A percentile compares a stretch with the other conserved stretches of the same genome.
Evolutionary conservation across 202 grass and related monocot genomes (phyloP).

Genomic region (Zoysia matrella): DNA sequence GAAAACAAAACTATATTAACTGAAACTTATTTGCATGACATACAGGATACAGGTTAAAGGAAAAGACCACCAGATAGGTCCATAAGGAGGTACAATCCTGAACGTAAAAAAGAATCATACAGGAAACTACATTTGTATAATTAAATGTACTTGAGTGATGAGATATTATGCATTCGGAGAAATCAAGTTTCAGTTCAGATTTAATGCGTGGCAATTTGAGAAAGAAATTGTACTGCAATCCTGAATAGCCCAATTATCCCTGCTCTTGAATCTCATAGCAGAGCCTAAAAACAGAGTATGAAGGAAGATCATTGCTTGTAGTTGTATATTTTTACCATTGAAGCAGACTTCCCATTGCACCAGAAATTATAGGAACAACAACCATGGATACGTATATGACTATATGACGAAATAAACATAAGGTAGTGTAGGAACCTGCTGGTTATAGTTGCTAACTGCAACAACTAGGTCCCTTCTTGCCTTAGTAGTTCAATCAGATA

Average conservation of each 20-base stretch:
- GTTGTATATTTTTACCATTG: no score
- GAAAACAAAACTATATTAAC: not conserved
- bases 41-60: not conserved
- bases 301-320: no score
- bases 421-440: conserved; percentile 10
- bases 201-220: no score
- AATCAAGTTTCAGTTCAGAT: no score
- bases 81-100: not conserved
- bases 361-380: not conserved
- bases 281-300: no score
- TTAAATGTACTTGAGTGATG: not conserved
- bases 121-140: not conserved
- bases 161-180: not conserved
- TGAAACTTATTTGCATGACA: conserved; percentile 5
- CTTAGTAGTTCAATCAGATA: no score
- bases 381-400: not conserved
- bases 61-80: not conserved
- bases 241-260: not conserved
- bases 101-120: not conserved
- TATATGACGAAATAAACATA: not conserved
- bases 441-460: no score
- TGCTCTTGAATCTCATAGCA: not conserved
- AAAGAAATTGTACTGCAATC: no score
- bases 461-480: no score
- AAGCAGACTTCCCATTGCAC: not conserved